Conservation (phyloP, 1,139 yeast genomes). For the Candida dubliniensis region DNA sequence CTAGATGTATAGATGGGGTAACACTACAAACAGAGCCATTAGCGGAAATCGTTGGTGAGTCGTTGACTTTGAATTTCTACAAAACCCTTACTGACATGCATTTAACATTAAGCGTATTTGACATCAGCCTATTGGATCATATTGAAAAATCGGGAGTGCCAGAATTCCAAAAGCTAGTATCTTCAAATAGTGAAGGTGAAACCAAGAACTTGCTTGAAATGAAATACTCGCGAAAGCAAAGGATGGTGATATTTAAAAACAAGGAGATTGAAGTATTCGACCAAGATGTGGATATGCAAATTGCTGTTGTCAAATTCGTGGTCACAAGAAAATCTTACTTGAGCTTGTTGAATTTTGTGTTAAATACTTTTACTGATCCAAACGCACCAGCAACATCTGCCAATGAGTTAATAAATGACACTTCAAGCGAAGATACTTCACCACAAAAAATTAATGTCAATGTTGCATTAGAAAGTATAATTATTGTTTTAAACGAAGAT, state of each 20-base stretch:
- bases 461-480: slow-evolving; percentile 71
- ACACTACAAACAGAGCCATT: slow-evolving; percentile 66
- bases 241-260: slow-evolving; percentile 60
- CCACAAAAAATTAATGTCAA: slow-evolving; percentile 75
- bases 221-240: slow-evolving; percentile 55
- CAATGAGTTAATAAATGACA: slow-evolving; percentile 65
- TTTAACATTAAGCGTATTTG: slow-evolving; percentile 63
- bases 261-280: slow-evolving; percentile 71
- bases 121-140: slow-evolving; percentile 71
- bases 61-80: slow-evolving; percentile 58
- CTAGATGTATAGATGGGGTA: slow-evolving; percentile 63
- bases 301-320: slow-evolving; percentile 79
- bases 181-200: slow-evolving; percentile 55
- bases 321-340: slow-evolving; percentile 76
- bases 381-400: slow-evolving; percentile 68
- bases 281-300: slow-evolving; percentile 69
- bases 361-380: slow-evolving; percentile 87
- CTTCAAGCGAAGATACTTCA: slow-evolving; percentile 51
- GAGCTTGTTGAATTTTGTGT: slow-evolving; percentile 74
- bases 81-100: slow-evolving; percentile 63
- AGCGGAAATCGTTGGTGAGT: slow-evolving; percentile 71
- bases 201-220: slow-evolving; percentile 59
- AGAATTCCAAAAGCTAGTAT: slow-evolving; percentile 68
- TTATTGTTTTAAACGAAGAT: slow-evolving; percentile 78
- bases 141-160: slow-evolving; percentile 63